Evolutionary conservation across 352 stramenopile species (phyloP), one percentile per base, ranked within the genome.

Genomic region (Phytopythium chamaehyphon): DNA sequence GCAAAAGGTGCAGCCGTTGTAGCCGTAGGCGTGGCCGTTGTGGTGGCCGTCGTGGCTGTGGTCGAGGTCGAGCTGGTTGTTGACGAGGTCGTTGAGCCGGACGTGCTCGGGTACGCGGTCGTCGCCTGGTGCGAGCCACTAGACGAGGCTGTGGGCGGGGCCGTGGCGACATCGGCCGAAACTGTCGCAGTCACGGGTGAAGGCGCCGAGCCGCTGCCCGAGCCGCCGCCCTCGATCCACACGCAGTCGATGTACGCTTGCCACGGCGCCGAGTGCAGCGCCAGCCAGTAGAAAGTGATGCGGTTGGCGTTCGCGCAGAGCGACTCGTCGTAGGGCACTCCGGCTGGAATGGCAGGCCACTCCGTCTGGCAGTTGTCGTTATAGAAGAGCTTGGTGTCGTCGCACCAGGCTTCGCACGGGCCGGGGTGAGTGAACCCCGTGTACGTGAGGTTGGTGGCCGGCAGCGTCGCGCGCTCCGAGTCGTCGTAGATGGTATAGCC

Each of bases 351-450:
- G 3, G 23, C 48, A 2, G 61, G 44, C 43, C 74, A 87, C 22
- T 64, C 76, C 9, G 42, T 59, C 23, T 64, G 56, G 59, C 78
- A 89, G 52, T 89, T 57, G 35, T 71, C 47, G 7, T 71, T 66
- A 39, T 69, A 78, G 23, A 69, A 48, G 28, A 89, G 52, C 43
- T 77, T 78, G 54, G 54, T 74, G 50, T 80, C 65, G 49, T 76
- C 75, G 38, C 73, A 84, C 71, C 73, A 86, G 37, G 76, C 59
- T 40, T 89, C 75, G 40, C 78, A 89, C 23, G 69, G 71, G 8
- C 75, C 73, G 0, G 65, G 57, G 55, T 89, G 78, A 1, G 70
- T 76, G 56, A 87, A 87, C 0, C 73, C 69, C 15, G 69, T 64
- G 61, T 69, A 76, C 47, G 61, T 74, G 37, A 85, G 54, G 47